Percentiles rank a stretch among this genome's conserved stretches.
These are phyloP conservation scores for Teunomyces gatunensis DNA, from an alignment of 805 yeast genomes.

Conservation along the genomic window DNA sequence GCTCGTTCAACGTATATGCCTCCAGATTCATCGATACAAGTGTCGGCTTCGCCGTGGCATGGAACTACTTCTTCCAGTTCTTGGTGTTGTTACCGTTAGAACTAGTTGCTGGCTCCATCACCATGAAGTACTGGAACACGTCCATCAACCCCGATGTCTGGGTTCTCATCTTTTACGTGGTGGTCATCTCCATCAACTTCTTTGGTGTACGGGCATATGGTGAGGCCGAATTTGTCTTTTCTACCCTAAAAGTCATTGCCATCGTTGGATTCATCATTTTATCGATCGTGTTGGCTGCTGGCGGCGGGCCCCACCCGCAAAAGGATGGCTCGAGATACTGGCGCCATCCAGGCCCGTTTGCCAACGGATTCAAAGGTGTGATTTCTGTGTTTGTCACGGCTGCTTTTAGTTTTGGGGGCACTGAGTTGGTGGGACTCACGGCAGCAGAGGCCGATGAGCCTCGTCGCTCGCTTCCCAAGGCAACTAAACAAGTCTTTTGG, in stretches of 20 bases:
- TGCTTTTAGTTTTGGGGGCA: slow-evolving; percentile 42
- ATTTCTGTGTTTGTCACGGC: slow-evolving; percentile 40
- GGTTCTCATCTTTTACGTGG: slow-evolving; percentile 53
- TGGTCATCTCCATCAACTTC: slow-evolving; percentile 48
- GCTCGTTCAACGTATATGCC: slow-evolving; percentile 50
- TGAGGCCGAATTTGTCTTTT: slow-evolving; percentile 53
- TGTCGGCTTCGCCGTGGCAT: slow-evolving; percentile 52
- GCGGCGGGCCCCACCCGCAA: slow-evolving; percentile 52
- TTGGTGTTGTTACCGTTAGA: slow-evolving; percentile 57
- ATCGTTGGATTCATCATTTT: slow-evolving; percentile 47
- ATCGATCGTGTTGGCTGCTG: slow-evolving; percentile 48
- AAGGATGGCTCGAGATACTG: slow-evolving; percentile 51
- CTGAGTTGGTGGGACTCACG: slow-evolving; percentile 41
- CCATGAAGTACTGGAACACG: slow-evolving; percentile 55
- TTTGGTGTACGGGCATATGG: slow-evolving; percentile 56
- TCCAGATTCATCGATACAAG: slow-evolving; percentile 55
- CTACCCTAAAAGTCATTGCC: slow-evolving; percentile 47
- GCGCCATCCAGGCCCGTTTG: slow-evolving; percentile 55
- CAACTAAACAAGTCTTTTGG: slow-evolving; percentile 44
- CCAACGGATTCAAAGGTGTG: slow-evolving; percentile 45
- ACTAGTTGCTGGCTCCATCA: slow-evolving; percentile 57
- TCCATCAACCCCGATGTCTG: slow-evolving; percentile 57
- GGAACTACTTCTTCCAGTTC: slow-evolving; percentile 57
- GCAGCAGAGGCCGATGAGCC: slow-evolving; percentile 43
- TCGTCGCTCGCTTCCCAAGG: slow-evolving; percentile 35